A percentile compares a stretch with the other conserved stretches of the same genome.
Evolutionary conservation across 1,284 basidiomycete genomes (phyloP).

Genomic region (Peniophora sp.): DNA sequence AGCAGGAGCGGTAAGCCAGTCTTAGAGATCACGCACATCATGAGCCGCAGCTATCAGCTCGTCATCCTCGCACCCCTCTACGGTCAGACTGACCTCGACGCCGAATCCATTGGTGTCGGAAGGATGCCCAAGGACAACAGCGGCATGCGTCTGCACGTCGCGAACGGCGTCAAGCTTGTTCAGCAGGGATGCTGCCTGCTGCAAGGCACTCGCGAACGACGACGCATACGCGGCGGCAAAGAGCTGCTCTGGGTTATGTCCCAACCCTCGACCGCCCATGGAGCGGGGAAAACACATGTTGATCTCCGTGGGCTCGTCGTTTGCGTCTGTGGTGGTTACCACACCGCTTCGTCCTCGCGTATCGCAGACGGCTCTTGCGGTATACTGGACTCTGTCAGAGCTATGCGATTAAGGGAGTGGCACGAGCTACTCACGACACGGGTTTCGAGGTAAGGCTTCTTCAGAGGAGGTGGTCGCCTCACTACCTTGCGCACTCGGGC

Average conservation of each 20-base stretch:
- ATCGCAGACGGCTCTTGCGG: no score
- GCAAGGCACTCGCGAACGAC: not conserved
- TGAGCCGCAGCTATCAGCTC: not conserved
- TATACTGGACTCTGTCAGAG: no score
- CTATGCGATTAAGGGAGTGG: no score
- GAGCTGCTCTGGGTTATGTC: constrained; percentile 35
- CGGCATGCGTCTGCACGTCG: not conserved
- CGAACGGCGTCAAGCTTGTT: not conserved
- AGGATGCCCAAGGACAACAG: not conserved
- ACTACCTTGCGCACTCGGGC: no score
- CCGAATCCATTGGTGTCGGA: not conserved
- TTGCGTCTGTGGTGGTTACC: constrained; percentile 7
- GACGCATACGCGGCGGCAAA: constrained; percentile 30
- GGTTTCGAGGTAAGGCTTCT: no score
- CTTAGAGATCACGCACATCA: not conserved
- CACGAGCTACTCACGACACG: no score
- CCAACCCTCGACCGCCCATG: constrained; percentile 31
- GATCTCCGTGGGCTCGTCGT: constrained; percentile 25
- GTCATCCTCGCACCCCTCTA: not conserved
- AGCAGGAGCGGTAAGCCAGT: not conserved
- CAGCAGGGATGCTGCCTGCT: not conserved
- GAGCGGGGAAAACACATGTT: constrained; percentile 26
- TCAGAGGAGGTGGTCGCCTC: no score
- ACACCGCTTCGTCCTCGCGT: no score
- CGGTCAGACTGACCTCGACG: not conserved